phyloP scores from a whole-genome alignment of 768 basidiomycete species.

The Neoboletus magnificus region DNA sequence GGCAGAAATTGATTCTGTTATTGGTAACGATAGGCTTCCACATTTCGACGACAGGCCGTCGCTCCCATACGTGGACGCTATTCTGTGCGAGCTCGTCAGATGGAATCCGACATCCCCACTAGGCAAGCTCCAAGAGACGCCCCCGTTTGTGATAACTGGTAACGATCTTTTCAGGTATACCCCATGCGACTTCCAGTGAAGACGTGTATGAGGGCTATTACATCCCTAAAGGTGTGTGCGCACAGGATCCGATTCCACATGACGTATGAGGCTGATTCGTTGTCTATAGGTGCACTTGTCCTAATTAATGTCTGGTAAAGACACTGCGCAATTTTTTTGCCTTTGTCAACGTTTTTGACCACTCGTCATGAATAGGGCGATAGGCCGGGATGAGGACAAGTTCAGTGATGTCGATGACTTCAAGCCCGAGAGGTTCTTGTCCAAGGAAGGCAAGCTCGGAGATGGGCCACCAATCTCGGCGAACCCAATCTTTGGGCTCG shows the following conservation, averaged over 20 bases:
- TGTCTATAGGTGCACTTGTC: slow-evolving; percentile 25
- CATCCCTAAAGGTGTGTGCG: slow-evolving; percentile 38
- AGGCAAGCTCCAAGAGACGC: slow-evolving; percentile 5
- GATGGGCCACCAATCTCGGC: slow-evolving; percentile 5
- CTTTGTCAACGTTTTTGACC: neutral
- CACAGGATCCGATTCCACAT: neutral
- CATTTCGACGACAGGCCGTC: slow-evolving; percentile 22
- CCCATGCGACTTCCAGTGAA: slow-evolving; percentile 22
- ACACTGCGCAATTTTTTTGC: neutral
- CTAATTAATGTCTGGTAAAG: slow-evolving; percentile 36
- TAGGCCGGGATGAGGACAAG: slow-evolving; percentile 17
- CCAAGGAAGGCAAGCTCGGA: slow-evolving; percentile 10
- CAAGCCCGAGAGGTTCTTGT: slow-evolving; percentile 26
- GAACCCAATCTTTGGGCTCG: slow-evolving; percentile 26
- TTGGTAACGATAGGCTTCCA: slow-evolving; percentile 22
- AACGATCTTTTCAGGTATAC: slow-evolving; percentile 14
- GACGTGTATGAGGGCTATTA: slow-evolving; percentile 32
- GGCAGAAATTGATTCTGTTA: slow-evolving; percentile 27
- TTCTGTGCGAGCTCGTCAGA: slow-evolving; percentile 35
- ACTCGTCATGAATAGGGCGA: slow-evolving; percentile 16
- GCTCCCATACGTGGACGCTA: slow-evolving; percentile 43
- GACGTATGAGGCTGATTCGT: slow-evolving; percentile 1
- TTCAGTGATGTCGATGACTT: slow-evolving; percentile 23
- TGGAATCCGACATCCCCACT: slow-evolving; percentile 27
- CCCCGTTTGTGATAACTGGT: neutral